Evolutionary conservation across 169 alveolate species (phyloP).

Genomic region (Eimeria necatrix): DNA sequence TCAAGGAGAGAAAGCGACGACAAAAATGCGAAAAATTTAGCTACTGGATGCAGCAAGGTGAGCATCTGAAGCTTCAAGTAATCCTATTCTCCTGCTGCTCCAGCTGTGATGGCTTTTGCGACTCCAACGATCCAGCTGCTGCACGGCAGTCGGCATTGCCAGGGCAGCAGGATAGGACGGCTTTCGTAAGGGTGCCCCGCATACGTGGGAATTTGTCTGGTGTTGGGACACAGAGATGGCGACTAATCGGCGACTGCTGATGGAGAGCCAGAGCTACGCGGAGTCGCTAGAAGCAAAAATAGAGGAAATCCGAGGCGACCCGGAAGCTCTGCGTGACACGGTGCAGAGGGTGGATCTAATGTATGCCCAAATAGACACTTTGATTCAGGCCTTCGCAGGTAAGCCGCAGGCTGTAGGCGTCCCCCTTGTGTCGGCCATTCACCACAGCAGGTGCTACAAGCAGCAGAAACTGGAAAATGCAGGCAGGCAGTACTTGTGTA

Average conservation of each 20-base stretch:
- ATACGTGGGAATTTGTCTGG: background rate
- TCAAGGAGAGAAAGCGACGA: conserved; percentile 59
- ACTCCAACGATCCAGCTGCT: background rate
- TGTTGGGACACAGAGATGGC: conserved; percentile 50
- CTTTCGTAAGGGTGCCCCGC: background rate
- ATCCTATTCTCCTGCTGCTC: background rate
- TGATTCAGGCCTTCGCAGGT: conserved; percentile 81
- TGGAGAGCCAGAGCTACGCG: conserved; percentile 32
- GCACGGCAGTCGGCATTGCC: too few species aligned
- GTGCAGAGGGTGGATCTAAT: conserved; percentile 76
- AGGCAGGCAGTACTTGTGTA: background rate
- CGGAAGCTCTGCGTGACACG: conserved; percentile 48
- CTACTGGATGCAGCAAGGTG: conserved; percentile 81
- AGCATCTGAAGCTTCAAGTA: background rate
- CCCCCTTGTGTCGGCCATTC: too few species aligned
- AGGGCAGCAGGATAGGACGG: too few species aligned
- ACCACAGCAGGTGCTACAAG: too few species aligned
- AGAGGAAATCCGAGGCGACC: conserved; percentile 70
- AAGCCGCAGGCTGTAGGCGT: background rate
- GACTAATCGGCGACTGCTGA: background rate
- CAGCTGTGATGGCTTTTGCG: background rate
- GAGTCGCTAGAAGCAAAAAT: conserved; percentile 63
- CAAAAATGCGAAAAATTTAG: conserved; percentile 57
- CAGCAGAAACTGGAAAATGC: too few species aligned
- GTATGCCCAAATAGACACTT: conserved; percentile 79